Evolutionary conservation across 441 rosid species (phyloP).

Genomic region (Populus hybrid): DNA sequence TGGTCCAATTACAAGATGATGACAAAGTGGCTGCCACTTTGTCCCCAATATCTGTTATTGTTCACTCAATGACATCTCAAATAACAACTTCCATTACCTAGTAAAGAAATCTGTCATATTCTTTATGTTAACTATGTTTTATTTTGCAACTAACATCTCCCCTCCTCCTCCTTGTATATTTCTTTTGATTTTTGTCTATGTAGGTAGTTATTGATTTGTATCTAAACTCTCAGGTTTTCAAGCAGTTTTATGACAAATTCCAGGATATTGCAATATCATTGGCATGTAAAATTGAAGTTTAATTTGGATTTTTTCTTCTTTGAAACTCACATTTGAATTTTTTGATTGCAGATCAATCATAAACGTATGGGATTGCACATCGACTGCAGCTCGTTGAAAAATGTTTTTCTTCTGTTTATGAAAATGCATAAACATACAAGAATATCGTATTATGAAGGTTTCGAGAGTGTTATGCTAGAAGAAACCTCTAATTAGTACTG

Average conservation of each 20-base stretch:
- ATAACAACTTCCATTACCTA: background rate
- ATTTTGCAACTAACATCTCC: background rate
- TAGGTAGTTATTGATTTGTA: background rate
- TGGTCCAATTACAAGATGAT: constrained; percentile 42
- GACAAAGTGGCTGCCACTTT: constrained; percentile 40
- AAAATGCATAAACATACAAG: constrained; percentile 18
- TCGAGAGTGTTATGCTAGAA: constrained; percentile 29
- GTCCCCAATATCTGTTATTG: background rate
- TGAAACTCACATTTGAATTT: background rate
- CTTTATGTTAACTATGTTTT: background rate
- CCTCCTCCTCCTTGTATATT: background rate
- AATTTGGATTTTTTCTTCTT: background rate
- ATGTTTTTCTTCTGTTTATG: constrained; percentile 14
- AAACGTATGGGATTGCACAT: constrained; percentile 6
- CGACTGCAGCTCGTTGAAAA: background rate
- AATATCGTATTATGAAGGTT: constrained; percentile 24
- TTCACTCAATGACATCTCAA: background rate
- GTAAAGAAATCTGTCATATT: background rate
- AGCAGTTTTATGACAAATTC: background rate
- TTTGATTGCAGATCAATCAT: constrained; percentile 1
- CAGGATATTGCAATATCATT: constrained; percentile 1
- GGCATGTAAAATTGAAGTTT: background rate
- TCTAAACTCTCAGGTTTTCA: constrained; percentile 3
- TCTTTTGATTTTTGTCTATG: background rate
- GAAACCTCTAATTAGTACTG: constrained; percentile 28